Conservation (phyloP, 1,284 basidiomycete species). For the Trichosporon asahii region DNA sequence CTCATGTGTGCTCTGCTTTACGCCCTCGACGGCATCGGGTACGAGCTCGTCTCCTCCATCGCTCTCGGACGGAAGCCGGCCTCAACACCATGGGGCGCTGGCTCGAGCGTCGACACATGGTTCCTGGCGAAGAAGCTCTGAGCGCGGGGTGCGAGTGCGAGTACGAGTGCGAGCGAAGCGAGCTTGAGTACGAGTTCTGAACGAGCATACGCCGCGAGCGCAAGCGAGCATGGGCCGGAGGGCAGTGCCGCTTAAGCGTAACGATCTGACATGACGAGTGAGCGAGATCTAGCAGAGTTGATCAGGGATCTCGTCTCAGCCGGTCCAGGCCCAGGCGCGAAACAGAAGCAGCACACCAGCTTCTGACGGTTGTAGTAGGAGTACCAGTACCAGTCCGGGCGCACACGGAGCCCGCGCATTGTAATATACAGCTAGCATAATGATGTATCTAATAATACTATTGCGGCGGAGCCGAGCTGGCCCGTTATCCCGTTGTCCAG, state of each 20-base stretch:
- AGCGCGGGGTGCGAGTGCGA: background rate
- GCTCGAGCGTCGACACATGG: background rate
- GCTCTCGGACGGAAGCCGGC: background rate
- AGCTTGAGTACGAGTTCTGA: background rate
- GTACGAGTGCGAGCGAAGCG: too few relatives aligned
- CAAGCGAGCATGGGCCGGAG: background rate
- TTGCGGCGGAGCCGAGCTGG: too few relatives aligned
- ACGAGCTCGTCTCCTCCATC: conserved; percentile 3
- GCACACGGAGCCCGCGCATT: background rate
- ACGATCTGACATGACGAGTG: background rate
- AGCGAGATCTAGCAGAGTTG: background rate
- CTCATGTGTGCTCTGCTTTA: conserved; percentile 6
- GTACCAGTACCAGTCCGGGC: background rate
- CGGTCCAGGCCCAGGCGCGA: too few relatives aligned
- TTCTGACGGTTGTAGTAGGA: background rate
- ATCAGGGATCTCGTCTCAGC: too few relatives aligned
- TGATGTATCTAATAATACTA: background rate
- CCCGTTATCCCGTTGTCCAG: too few relatives aligned
- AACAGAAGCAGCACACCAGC: background rate
- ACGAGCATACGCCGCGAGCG: background rate
- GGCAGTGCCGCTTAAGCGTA: background rate
- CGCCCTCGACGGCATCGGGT: conserved; percentile 3
- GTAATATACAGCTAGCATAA: background rate
- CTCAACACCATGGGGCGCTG: background rate
- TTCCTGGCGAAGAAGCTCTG: conserved; percentile 4